Percentiles rank a stretch among this genome's conserved stretches.
These are phyloP conservation scores for Cordyceps cateniannulata DNA, from an alignment of 2,329 filamentous ascomycete genomes.

Conservation along the genomic window DNA sequence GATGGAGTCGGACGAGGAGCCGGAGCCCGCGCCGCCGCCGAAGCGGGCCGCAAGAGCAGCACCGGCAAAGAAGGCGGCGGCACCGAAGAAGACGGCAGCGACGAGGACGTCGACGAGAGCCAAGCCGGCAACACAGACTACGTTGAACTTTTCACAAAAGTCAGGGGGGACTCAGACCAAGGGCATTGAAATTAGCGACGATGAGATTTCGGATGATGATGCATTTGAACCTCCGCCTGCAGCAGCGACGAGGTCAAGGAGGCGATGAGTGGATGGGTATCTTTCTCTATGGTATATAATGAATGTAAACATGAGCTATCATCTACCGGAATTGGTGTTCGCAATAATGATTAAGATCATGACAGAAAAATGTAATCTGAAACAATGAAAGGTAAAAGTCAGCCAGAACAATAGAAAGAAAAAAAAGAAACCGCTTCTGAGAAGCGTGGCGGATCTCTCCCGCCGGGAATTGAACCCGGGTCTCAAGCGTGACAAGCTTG, in stretches of 20 bases:
- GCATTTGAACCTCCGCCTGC: conserved; percentile 49
- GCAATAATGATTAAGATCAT: background rate
- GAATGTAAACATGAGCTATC: background rate
- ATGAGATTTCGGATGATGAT: conserved; percentile 58
- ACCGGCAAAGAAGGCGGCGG: conserved; percentile 11
- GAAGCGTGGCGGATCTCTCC: conserved; percentile 16
- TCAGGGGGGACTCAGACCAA: conserved; percentile 35
- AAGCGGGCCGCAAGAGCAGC: conserved; percentile 13
- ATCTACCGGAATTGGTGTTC: background rate
- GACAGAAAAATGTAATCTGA: no score
- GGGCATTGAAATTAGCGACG: conserved; percentile 55
- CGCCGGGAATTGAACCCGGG: conserved; percentile 20
- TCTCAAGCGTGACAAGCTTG: conserved; percentile 20
- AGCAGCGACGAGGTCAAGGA: conserved; percentile 25
- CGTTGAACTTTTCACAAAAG: conserved; percentile 42
- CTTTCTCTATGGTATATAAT: background rate
- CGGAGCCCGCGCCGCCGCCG: conserved; percentile 26
- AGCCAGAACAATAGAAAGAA: background rate
- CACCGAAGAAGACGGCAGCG: conserved; percentile 13
- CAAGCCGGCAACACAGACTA: conserved; percentile 46
- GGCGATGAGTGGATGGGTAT: conserved; percentile 18
- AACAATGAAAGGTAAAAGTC: background rate
- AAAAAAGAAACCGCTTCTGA: conserved; percentile 2
- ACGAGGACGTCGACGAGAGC: conserved; percentile 22
- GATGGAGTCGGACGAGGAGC: conserved; percentile 47